Evolutionary conservation across 2,329 filamentous ascomycete genomes (phyloP).

Genomic region (Boeremia exigua): DNA sequence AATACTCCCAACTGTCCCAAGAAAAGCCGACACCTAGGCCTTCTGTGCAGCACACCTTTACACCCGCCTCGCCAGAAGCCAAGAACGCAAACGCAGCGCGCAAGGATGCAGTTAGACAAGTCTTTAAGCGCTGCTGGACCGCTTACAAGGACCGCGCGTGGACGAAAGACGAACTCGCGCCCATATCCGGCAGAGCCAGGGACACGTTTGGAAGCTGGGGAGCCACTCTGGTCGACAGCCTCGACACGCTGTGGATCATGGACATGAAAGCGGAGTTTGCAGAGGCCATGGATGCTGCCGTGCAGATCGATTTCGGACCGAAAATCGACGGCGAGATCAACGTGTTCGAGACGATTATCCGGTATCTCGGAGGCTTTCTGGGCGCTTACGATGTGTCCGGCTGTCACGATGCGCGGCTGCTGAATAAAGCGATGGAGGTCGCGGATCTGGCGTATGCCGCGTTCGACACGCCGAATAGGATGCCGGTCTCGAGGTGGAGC

Average conservation of each 20-base stretch:
- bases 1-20: slow-evolving; percentile 15
- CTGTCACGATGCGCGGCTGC: slow-evolving; percentile 65
- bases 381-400: slow-evolving; percentile 86
- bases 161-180: slow-evolving; percentile 56
- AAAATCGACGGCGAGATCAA: slow-evolving; percentile 50
- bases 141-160: slow-evolving; percentile 59
- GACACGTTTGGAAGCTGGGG: slow-evolving; percentile 56
- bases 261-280: slow-evolving; percentile 53
- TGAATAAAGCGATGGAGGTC: slow-evolving; percentile 79
- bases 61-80: not conserved
- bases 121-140: slow-evolving; percentile 50
- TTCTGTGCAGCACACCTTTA: slow-evolving; percentile 14
- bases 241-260: slow-evolving; percentile 57
- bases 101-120: slow-evolving; percentile 43
- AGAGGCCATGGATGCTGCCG: slow-evolving; percentile 50
- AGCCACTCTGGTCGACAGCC: slow-evolving; percentile 52
- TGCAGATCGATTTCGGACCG: slow-evolving; percentile 50
- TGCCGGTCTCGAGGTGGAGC: slow-evolving; percentile 67
- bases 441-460: slow-evolving; percentile 79
- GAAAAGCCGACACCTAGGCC: slow-evolving; percentile 1
- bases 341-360: slow-evolving; percentile 63
- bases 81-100: slow-evolving; percentile 45
- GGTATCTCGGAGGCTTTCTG: slow-evolving; percentile 85
- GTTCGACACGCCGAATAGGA: slow-evolving; percentile 91
- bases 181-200: slow-evolving; percentile 46